Conservation (phyloP, 1,139 yeast species). For the Blastobotrys niveus region DNA sequence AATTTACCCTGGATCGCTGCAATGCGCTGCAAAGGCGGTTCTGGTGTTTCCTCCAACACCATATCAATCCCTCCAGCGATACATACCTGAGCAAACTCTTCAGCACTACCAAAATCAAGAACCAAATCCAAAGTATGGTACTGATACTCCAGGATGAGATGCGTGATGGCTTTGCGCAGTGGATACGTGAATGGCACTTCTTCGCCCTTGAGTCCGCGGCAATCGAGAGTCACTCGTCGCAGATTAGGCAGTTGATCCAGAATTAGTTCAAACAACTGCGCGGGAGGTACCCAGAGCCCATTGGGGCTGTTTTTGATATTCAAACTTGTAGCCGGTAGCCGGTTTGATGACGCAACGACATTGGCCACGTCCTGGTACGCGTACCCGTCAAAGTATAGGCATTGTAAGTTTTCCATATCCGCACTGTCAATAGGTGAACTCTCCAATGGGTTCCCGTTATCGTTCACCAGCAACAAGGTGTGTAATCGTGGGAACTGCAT, state of each 20-base stretch:
- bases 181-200: constrained; percentile 5
- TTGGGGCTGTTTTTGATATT: background rate
- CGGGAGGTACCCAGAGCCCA: constrained; percentile 5
- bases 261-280: background rate
- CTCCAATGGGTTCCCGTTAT: constrained; percentile 2
- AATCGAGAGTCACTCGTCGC: constrained; percentile 6
- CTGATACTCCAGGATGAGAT: constrained; percentile 1
- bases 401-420: constrained; percentile 12
- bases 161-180: constrained; percentile 2
- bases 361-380: constrained; percentile 1
- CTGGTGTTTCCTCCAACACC: constrained; percentile 7
- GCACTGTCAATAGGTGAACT: constrained; percentile 7
- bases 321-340: constrained; percentile 7
- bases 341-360: constrained; percentile 1
- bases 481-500: constrained; percentile 13
- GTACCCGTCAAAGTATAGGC: constrained; percentile 7
- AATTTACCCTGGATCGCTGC: constrained; percentile 1
- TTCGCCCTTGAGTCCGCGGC: background rate
- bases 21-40: constrained; percentile 11
- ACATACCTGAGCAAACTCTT: background rate
- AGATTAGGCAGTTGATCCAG: constrained; percentile 4
- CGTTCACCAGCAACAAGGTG: constrained; percentile 6
- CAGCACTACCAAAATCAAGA: constrained; percentile 5
- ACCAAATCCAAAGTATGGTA: constrained; percentile 1
- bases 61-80: constrained; percentile 11